Evolutionary conservation across 2,329 filamentous ascomycete species (phyloP), one percentile per base, ranked within the genome.

Genomic region (Curvularia verruculosa): DNA sequence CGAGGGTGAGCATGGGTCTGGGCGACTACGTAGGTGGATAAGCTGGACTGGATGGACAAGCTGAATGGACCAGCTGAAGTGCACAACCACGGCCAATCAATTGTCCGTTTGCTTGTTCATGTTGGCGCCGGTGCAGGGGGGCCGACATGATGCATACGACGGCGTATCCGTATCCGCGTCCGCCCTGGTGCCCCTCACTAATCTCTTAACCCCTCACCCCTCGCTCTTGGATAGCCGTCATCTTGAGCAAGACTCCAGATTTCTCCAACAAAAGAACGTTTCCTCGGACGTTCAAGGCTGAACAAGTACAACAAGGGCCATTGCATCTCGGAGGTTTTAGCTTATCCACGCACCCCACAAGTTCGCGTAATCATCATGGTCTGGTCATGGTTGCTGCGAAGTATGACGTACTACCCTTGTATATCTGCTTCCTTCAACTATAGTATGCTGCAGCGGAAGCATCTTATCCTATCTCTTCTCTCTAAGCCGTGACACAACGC

Each of bases 381-480:
- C 45, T 29, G 19, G 37, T 29, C 10, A 31, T 52, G 56, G 52
- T 47, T 41, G 50, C 24, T 52, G 36, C 34, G 4, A 31, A 56
- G 29, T 8, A 59, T 61, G 59, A 61, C 59, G 59, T 61, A 36
- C 7, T 10, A 59, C 43, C 41, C 40, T 46, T 21, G 52, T 56
- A 52, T 21, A 58, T 56, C 61, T 56, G 49, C 52, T 54, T n/a
- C 52, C 58, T 58, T n/a, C 13, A 57, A 21, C 49, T 28, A 45
- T 66, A 28, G 23, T 28, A 39, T 49, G 31, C 66, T 60, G 67
- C 48, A 34, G 48, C 51, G 56, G n/a, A 24, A 54, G 37, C 48
- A 56, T 54, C 58, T 60, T 59, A 34, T 58, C 58, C 61, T 59
- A 34, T 58, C 65, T 68, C 63, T 64, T 61, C 62, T 63, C 46